Conservation (phyloP, 768 basidiomycete species). For the Imleria badia region DNA sequence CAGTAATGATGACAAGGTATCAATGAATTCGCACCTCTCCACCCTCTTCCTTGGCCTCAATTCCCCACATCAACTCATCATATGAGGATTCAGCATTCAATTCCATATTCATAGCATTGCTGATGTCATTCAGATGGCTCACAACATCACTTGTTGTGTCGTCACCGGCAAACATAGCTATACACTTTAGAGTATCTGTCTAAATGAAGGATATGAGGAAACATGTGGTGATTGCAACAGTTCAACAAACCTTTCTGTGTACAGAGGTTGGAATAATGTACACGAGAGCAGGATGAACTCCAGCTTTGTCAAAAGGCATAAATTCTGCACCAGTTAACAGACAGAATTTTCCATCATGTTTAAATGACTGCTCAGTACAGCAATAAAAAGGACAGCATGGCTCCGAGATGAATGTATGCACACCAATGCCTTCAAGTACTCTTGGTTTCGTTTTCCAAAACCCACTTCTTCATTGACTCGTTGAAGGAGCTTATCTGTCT, state of each 20-base stretch:
- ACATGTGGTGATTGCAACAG: not conserved
- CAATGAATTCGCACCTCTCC: not conserved
- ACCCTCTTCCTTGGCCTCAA: not conserved
- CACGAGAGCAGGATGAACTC: not conserved
- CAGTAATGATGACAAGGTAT: not conserved
- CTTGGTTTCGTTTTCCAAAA: not conserved
- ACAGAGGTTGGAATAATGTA: slow-evolving; percentile 1
- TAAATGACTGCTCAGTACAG: too few relatives aligned
- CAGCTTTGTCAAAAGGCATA: not conserved
- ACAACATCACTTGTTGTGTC: not conserved
- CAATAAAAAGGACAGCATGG: not conserved
- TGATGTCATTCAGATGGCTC: not conserved
- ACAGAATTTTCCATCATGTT: not conserved
- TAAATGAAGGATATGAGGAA: not conserved
- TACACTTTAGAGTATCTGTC: not conserved
- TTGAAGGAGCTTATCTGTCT: slow-evolving; percentile 1
- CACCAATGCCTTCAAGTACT: slow-evolving; percentile 2
- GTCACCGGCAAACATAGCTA: slow-evolving; percentile 2
- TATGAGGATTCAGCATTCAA: not conserved
- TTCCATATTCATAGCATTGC: slow-evolving; percentile 3
- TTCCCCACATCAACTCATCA: not conserved
- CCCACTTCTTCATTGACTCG: not conserved
- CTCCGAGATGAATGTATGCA: not conserved
- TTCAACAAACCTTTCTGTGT: not conserved
- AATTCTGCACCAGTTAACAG: not conserved